A percentile compares a stretch with the other conserved stretches of the same genome.
Evolutionary conservation across 805 yeast genomes (phyloP).

Genomic region (Starmerella cellae): DNA sequence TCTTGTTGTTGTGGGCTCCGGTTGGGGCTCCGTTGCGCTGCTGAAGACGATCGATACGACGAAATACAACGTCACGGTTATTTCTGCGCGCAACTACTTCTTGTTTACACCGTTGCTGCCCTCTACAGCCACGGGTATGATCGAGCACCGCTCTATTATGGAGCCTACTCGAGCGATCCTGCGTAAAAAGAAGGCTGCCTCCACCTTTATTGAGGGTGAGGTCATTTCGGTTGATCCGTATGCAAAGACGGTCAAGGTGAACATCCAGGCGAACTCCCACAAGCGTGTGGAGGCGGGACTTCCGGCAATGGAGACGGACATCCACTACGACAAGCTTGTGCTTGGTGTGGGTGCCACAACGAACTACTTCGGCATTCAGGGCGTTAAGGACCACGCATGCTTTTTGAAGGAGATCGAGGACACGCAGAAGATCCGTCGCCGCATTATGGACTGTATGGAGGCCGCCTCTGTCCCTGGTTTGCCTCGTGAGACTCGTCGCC

Average conservation of each 20-base stretch:
- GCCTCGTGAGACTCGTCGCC: conserved; percentile 63
- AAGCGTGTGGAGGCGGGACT: conserved; percentile 24
- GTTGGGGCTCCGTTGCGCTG: conserved; percentile 88
- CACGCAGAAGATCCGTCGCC: conserved; percentile 68
- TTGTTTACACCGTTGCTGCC: conserved; percentile 93
- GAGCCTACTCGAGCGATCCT: conserved; percentile 86
- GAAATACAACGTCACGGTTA: conserved; percentile 73
- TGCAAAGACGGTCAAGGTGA: conserved; percentile 49
- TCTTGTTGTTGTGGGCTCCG: conserved; percentile 60
- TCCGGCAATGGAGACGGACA: conserved; percentile 33
- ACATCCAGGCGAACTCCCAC: conserved; percentile 23
- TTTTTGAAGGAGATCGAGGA: conserved; percentile 84
- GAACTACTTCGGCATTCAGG: conserved; percentile 88
- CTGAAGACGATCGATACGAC: conserved; percentile 76
- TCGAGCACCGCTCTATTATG: conserved; percentile 77
- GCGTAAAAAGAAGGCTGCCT: conserved; percentile 54
- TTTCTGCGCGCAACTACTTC: conserved; percentile 91
- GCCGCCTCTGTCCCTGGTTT: conserved; percentile 63
- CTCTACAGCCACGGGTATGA: conserved; percentile 87
- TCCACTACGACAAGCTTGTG: conserved; percentile 71
- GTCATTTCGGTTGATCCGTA: conserved; percentile 71
- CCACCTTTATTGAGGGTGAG: conserved; percentile 84
- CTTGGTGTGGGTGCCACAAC: conserved; percentile 93
- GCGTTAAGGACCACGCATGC: conserved; percentile 73
- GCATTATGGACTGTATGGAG: conserved; percentile 77